phyloP scores from a whole-genome alignment of 345 rosid species.

The Camelina neglecta region DNA sequence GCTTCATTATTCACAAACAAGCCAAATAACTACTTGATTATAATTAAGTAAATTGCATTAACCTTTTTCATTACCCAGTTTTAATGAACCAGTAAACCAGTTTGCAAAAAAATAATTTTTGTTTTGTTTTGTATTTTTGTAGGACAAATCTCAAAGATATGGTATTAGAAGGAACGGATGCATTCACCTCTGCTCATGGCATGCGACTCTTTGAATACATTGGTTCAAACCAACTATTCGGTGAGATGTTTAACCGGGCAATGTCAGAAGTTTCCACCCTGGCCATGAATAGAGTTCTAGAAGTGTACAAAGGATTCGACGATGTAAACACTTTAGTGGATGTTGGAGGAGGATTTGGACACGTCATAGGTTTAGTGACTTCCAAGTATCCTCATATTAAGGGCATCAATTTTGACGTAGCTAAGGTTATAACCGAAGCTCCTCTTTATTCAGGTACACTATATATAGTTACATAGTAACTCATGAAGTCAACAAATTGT shows the following conservation, averaged over 20 bases:
- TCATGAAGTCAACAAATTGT: too few relatives aligned
- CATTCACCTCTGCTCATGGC: neutral
- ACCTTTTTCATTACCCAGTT: too few relatives aligned
- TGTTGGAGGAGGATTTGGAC: neutral
- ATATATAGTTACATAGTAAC: too few relatives aligned
- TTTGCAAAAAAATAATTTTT: too few relatives aligned
- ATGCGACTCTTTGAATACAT: neutral
- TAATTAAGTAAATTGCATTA: too few relatives aligned
- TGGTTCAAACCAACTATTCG: neutral
- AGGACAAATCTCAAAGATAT: neutral
- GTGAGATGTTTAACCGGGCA: neutral
- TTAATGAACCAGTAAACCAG: neutral
- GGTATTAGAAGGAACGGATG: neutral
- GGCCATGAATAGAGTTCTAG: neutral
- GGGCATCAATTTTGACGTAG: too few relatives aligned
- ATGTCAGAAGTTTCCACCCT: neutral
- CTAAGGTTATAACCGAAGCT: too few relatives aligned
- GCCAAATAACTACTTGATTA: neutral
- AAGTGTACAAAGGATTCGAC: neutral
- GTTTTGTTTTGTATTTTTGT: too few relatives aligned
- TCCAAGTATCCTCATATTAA: neutral
- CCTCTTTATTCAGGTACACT: too few relatives aligned
- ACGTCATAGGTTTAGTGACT: neutral
- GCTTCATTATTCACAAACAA: neutral
- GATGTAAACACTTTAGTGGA: neutral